These are phyloP conservation scores for Fusarium incarnatum DNA, from an alignment of 2,329 filamentous ascomycete genomes.

Conservation along the genomic window DNA sequence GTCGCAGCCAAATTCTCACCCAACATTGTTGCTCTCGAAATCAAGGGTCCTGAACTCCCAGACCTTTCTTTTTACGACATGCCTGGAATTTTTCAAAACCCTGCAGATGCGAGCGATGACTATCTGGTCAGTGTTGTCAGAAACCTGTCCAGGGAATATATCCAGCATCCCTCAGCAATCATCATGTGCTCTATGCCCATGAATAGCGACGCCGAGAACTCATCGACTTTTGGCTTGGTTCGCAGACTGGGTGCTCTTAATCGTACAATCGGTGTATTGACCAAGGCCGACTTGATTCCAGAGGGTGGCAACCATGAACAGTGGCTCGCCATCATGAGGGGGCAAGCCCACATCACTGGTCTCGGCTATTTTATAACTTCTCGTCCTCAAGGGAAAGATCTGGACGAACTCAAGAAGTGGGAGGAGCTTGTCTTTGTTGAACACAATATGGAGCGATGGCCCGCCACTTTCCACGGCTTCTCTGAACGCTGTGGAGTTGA, in stretches of 20 bases:
- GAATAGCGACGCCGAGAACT: slow-evolving; percentile 82
- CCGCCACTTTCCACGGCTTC: slow-evolving; percentile 60
- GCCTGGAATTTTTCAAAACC: slow-evolving; percentile 82
- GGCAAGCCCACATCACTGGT: slow-evolving; percentile 70
- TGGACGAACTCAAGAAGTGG: slow-evolving; percentile 64
- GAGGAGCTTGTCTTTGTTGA: slow-evolving; percentile 65
- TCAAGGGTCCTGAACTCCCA: slow-evolving; percentile 76
- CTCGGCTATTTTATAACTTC: slow-evolving; percentile 86
- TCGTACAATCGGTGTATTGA: slow-evolving; percentile 80
- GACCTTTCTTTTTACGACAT: slow-evolving; percentile 87
- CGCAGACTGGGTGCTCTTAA: slow-evolving; percentile 65
- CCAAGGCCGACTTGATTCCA: slow-evolving; percentile 82
- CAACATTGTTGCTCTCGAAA: slow-evolving; percentile 81
- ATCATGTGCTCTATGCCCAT: slow-evolving; percentile 83
- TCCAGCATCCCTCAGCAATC: slow-evolving; percentile 75
- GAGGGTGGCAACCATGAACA: slow-evolving; percentile 61
- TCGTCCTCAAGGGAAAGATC: slow-evolving; percentile 67
- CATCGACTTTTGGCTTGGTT: slow-evolving; percentile 75
- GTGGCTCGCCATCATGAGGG: slow-evolving; percentile 73
- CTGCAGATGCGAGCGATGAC: slow-evolving; percentile 70
- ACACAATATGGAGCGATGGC: slow-evolving; percentile 58
- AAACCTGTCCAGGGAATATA: slow-evolving; percentile 77
- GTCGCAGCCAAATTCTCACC: slow-evolving; percentile 79
- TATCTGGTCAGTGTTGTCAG: slow-evolving; percentile 79
- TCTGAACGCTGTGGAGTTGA: slow-evolving; percentile 65